phyloP scores from a whole-genome alignment of 148 eudicot genomes.

The Rhododendron ovatum region DNA sequence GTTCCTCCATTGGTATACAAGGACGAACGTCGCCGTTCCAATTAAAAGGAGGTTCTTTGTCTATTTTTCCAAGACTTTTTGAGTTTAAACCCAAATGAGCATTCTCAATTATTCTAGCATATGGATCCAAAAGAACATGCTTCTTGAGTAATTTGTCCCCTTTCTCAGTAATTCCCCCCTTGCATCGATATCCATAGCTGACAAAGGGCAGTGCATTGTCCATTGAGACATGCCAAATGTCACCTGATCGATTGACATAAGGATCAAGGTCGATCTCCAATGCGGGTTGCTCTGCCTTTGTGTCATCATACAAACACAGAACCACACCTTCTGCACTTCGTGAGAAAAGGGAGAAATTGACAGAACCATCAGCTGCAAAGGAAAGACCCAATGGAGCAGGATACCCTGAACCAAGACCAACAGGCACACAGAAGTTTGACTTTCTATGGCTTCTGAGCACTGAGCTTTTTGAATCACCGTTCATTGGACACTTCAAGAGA shows the following conservation, averaged over 20 bases:
- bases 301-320: conserved; percentile 66
- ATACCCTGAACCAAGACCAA: conserved; percentile 74
- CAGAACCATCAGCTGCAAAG: conserved; percentile 49
- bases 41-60: conserved; percentile 51
- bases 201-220: conserved; percentile 43
- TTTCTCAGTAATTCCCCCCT: conserved; percentile 22
- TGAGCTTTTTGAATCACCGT: conserved; percentile 23
- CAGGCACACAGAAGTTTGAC: conserved; percentile 65
- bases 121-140: conserved; percentile 72
- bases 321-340: conserved; percentile 53
- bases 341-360: conserved; percentile 79
- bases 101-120: conserved; percentile 54
- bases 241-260: conserved; percentile 81
- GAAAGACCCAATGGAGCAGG: conserved; percentile 79
- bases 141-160: conserved; percentile 2
- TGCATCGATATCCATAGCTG: conserved; percentile 81
- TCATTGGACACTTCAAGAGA: conserved; percentile 32
- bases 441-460: conserved; percentile 56
- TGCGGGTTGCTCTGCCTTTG: conserved; percentile 47
- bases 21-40: conserved; percentile 73
- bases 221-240: conserved; percentile 82
- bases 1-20: conserved; percentile 61
- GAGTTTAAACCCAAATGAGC: conserved; percentile 20
- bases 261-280: conserved; percentile 91
- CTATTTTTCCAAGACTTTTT: conserved; percentile 42